These are phyloP conservation scores for Sarocladiaceae sp. DNA, from an alignment of 2,329 filamentous ascomycete species.

Conservation along the genomic window DNA sequence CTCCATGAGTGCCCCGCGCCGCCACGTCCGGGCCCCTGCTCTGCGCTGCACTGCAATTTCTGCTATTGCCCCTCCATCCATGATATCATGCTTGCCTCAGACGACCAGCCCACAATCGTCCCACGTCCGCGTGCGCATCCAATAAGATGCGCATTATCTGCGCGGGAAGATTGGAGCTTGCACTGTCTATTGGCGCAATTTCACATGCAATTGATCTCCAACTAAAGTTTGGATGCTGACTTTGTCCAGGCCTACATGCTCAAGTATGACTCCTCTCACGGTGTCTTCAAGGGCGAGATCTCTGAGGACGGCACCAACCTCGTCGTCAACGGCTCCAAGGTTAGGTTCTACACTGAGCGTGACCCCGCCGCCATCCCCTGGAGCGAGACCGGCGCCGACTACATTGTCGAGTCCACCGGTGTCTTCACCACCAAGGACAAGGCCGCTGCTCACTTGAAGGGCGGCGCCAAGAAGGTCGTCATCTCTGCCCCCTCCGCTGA, in stretches of 20 bases:
- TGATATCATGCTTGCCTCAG: conserved; percentile 7
- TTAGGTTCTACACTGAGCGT: conserved; percentile 91
- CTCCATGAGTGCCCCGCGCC: conserved; percentile 7
- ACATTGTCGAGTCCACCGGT: conserved; percentile 96
- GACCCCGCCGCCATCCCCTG: conserved; percentile 89
- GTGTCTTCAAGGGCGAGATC: conserved; percentile 89
- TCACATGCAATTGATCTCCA: no score
- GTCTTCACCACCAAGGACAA: conserved; percentile 99
- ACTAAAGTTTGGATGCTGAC: conserved; percentile 8
- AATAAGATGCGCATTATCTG: no score
- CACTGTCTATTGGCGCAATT: no score
- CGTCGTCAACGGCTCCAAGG: conserved; percentile 85
- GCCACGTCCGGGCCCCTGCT: background rate
- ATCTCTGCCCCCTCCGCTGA: conserved; percentile 90
- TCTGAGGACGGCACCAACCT: conserved; percentile 65
- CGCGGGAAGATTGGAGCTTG: no score
- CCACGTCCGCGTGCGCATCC: no score
- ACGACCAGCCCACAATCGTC: no score
- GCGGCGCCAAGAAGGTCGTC: conserved; percentile 96
- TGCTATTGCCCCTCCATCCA: conserved; percentile 9
- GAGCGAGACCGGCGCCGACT: conserved; percentile 78
- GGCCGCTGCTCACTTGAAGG: conserved; percentile 88
- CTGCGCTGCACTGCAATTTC: conserved; percentile 1
- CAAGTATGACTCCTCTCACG: conserved; percentile 98
- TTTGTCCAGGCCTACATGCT: conserved; percentile 86